Percentiles rank a stretch among this genome's conserved stretches.
Evolutionary conservation across 768 basidiomycete genomes (phyloP).

Genomic region (Favolaschia claudopus): DNA sequence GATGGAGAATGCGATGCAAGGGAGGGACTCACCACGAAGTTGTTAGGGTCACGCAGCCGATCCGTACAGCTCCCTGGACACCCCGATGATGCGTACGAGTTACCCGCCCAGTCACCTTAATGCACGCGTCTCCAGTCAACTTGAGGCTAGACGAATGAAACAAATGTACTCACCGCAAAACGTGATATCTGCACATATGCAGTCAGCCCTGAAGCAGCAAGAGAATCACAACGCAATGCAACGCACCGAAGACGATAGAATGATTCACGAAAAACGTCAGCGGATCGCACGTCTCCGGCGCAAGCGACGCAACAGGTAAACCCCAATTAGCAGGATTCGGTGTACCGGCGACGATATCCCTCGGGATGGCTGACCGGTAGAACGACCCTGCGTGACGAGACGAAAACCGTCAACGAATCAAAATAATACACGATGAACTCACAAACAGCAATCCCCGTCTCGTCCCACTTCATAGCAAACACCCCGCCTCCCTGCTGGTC

Average conservation of each 20-base stretch:
- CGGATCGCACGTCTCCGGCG: constrained; percentile 63
- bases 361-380: constrained; percentile 78
- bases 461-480: constrained; percentile 92
- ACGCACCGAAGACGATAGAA: constrained; percentile 77
- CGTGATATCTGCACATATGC: constrained; percentile 71
- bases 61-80: constrained; percentile 80
- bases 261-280: constrained; percentile 69
- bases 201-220: background rate
- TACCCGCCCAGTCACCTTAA: constrained; percentile 86
- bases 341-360: constrained; percentile 65
- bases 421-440: constrained; percentile 37
- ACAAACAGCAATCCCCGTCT: constrained; percentile 79
- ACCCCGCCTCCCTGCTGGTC: constrained; percentile 84
- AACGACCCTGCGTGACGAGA: no score
- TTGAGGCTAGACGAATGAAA: background rate
- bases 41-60: constrained; percentile 68
- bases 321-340: constrained; percentile 79
- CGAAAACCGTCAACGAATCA: constrained; percentile 10
- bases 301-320: constrained; percentile 66
- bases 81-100: constrained; percentile 74
- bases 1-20: no score
- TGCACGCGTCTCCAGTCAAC: constrained; percentile 1
- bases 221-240: constrained; percentile 33
- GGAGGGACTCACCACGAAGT: constrained; percentile 65
- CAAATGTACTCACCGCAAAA: constrained; percentile 67